Conservation (phyloP, 768 basidiomycete genomes). For the Ramaria sp. region DNA sequence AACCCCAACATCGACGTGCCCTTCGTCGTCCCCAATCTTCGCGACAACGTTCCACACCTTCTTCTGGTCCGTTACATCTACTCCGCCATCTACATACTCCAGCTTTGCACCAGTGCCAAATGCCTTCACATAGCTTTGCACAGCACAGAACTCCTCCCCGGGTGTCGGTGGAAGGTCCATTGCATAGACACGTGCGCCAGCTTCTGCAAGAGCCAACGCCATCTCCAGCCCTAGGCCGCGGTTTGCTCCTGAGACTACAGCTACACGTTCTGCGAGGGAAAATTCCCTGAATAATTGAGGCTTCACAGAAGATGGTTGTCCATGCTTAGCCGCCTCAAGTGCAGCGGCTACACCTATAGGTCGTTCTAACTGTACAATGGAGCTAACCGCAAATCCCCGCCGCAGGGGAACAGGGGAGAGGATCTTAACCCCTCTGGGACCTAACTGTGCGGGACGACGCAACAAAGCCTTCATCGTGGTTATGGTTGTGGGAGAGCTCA, state of each 20-base stretch:
- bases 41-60: slow-evolving; percentile 43
- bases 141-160: slow-evolving; percentile 45
- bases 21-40: slow-evolving; percentile 54
- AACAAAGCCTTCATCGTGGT: background rate
- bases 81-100: slow-evolving; percentile 43
- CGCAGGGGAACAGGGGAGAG: background rate
- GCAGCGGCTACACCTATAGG: slow-evolving; percentile 3
- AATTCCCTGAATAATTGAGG: slow-evolving; percentile 16
- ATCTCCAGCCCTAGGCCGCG: slow-evolving; percentile 76
- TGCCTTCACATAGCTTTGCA: slow-evolving; percentile 37
- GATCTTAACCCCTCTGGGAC: background rate
- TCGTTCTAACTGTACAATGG: too few relatives aligned
- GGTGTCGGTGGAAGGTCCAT: slow-evolving; percentile 49
- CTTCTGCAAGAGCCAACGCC: slow-evolving; percentile 64
- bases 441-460: background rate
- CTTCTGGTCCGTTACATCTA: slow-evolving; percentile 56
- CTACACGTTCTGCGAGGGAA: slow-evolving; percentile 24
- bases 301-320: background rate
- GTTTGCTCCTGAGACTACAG: slow-evolving; percentile 51
- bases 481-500: background rate
- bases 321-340: slow-evolving; percentile 7
- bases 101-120: slow-evolving; percentile 25
- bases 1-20: slow-evolving; percentile 63
- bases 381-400: background rate
- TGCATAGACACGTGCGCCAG: slow-evolving; percentile 62